phyloP scores from a whole-genome alignment of 495 filamentous ascomycete species.

The Penicillium alfredii region DNA sequence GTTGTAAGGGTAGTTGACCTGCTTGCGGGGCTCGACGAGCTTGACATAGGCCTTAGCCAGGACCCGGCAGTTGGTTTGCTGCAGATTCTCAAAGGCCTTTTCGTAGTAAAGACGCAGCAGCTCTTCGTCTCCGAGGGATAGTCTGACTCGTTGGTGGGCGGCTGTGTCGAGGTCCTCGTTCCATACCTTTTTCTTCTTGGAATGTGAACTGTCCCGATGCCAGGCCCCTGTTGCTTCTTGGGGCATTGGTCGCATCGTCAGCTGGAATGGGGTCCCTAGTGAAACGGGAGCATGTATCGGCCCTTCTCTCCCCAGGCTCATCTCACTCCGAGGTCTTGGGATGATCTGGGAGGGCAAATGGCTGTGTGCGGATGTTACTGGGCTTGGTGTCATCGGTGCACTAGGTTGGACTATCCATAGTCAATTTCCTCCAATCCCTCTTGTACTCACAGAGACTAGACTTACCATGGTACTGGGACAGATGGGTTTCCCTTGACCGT shows the following conservation, averaged over 20 bases:
- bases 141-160: constrained; percentile 26
- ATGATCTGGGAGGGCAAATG: no score
- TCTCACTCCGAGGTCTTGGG: no score
- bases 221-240: constrained; percentile 4
- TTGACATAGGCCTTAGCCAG: constrained; percentile 77
- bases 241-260: constrained; percentile 9
- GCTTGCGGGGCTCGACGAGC: constrained; percentile 76
- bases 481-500: constrained; percentile 15
- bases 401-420: constrained; percentile 8
- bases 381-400: constrained; percentile 1
- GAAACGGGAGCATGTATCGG: background rate
- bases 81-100: constrained; percentile 57
- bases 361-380: no score
- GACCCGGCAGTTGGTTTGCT: constrained; percentile 62
- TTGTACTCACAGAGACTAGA: background rate
- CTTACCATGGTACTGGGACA: constrained; percentile 15
- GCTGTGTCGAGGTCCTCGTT: constrained; percentile 27
- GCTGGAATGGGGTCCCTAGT: constrained; percentile 1
- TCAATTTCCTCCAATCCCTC: no score
- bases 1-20: constrained; percentile 74
- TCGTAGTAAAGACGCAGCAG: constrained; percentile 55
- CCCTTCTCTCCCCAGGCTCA: constrained; percentile 2
- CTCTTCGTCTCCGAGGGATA: constrained; percentile 50
- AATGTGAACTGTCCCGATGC: constrained; percentile 1
- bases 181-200: constrained; percentile 21